Evolutionary conservation across 2,329 filamentous ascomycete species (phyloP).

Genomic region (Aspergillus oerlinghausenensis): DNA sequence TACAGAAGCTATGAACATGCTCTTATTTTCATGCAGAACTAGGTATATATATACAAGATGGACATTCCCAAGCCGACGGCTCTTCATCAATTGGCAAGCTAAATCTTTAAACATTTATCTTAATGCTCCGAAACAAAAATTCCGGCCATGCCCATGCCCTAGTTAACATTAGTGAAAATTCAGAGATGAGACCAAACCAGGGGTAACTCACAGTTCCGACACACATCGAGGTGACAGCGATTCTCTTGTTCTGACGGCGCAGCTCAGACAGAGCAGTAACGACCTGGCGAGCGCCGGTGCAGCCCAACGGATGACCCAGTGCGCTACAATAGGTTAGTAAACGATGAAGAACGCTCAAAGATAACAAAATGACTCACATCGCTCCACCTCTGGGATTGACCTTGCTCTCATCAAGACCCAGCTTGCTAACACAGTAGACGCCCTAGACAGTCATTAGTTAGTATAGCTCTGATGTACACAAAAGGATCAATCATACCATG

Average conservation of each 20-base stretch:
- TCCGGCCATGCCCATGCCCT: slow-evolving; percentile 72
- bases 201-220: slow-evolving; percentile 69
- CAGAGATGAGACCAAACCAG: not conserved
- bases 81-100: not conserved
- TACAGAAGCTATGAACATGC: not conserved
- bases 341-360: not conserved
- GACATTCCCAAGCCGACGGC: not conserved
- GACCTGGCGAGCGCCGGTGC: slow-evolving; percentile 86
- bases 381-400: slow-evolving; percentile 93
- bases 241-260: slow-evolving; percentile 69
- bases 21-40: not conserved
- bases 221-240: slow-evolving; percentile 91
- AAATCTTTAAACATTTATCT: not conserved
- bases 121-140: slow-evolving; percentile 85
- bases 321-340: slow-evolving; percentile 44
- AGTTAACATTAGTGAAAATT: not conserved
- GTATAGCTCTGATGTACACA: not conserved
- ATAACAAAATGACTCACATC: slow-evolving; percentile 47
- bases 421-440: slow-evolving; percentile 80
- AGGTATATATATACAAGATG: not conserved
- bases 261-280: slow-evolving; percentile 84
- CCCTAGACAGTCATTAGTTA: slow-evolving; percentile 54
- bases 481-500: slow-evolving; percentile 24
- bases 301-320: slow-evolving; percentile 87
- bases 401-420: slow-evolving; percentile 73